Evolutionary conservation across 2,329 filamentous ascomycete species (phyloP), one percentile per base, ranked within the genome.

Genomic region (Thielaviopsis populi): DNA sequence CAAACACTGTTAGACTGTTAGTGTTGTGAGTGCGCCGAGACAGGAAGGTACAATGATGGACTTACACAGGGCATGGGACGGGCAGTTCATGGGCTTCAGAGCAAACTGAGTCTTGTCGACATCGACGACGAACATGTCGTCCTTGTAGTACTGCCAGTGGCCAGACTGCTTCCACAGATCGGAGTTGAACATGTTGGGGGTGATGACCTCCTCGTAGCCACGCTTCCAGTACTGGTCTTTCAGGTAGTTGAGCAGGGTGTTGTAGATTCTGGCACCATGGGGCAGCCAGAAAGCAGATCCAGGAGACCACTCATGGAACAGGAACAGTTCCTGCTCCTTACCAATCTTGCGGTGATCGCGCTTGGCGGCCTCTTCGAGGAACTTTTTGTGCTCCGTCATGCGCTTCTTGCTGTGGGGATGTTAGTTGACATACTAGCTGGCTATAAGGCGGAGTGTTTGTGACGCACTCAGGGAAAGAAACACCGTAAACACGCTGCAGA

Each of bases 1-100:
- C 67, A 24, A 68, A 68, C 65, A 68, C 66, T 67, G 19, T 37
- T 13, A 58, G 27, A 30, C 30, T 43, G 48, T 66, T 46, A 63
- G 63, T 40, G 33, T 13, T 3, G 37, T 27, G 17, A 37, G 50
- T 41, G 5, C 7, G 24, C 11, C 5, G 40, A 30, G 15, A 27
- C 17, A 37, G n/a, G 17, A 11, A n/a, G 11, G 10, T 22, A 43
- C 4, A 22, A 8, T 3, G 15, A 37, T 19, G 2, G n/a, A 56
- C 65, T 27, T 67, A 67, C 66, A 65, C 7, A 68, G 77, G 75
- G 89, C 95, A 75, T 97, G 92, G 33, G 91, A 91, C 3, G 94
- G 94, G 76, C 94, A 99, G 78, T 97, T 97, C 94, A 97, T 97
- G 33, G 92, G 92, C 78, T 97, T 97, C 61, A 97, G 77, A 17